These are phyloP conservation scores for Aureobasidium sp. DNA, from an alignment of 2,329 filamentous ascomycete genomes.

Conservation along the genomic window DNA sequence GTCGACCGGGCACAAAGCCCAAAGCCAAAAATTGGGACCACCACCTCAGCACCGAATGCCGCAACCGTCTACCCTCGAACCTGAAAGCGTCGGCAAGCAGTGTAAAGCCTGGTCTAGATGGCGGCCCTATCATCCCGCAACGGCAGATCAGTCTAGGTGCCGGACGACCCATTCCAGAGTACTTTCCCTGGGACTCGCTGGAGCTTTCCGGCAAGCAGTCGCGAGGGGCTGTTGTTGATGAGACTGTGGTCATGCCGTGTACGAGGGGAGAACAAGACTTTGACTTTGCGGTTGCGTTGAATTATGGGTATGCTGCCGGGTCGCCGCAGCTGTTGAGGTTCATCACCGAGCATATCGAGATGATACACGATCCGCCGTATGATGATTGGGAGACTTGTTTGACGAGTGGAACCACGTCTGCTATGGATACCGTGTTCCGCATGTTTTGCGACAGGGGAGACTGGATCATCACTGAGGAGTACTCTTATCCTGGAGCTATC, in stretches of 20 bases:
- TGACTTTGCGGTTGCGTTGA: conserved; percentile 22
- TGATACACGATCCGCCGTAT: conserved; percentile 27
- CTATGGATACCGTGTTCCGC: conserved; percentile 24
- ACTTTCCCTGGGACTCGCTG: conserved; percentile 15
- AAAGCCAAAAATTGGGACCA: neutral
- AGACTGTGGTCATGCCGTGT: neutral
- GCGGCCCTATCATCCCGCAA: neutral
- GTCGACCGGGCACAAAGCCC: neutral
- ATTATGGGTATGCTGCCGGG: conserved; percentile 24
- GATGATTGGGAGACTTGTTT: conserved; percentile 25
- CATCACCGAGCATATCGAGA: conserved; percentile 23
- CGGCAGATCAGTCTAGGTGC: conserved; percentile 11
- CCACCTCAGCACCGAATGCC: conserved; percentile 7
- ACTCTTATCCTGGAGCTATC: conserved; percentile 24
- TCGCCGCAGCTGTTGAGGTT: conserved; percentile 22
- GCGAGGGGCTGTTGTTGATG: neutral
- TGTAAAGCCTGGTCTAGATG: neutral
- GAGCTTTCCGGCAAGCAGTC: neutral
- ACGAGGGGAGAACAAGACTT: conserved; percentile 4
- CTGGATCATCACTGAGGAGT: conserved; percentile 21
- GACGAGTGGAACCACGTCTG: conserved; percentile 26
- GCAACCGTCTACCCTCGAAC: neutral
- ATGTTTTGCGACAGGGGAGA: conserved; percentile 25
- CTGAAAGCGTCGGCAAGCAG: conserved; percentile 5
- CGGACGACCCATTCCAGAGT: conserved; percentile 14